Conservation (phyloP, 176 grass and related monocot species). For the Dendrocalamus sinicus region DNA sequence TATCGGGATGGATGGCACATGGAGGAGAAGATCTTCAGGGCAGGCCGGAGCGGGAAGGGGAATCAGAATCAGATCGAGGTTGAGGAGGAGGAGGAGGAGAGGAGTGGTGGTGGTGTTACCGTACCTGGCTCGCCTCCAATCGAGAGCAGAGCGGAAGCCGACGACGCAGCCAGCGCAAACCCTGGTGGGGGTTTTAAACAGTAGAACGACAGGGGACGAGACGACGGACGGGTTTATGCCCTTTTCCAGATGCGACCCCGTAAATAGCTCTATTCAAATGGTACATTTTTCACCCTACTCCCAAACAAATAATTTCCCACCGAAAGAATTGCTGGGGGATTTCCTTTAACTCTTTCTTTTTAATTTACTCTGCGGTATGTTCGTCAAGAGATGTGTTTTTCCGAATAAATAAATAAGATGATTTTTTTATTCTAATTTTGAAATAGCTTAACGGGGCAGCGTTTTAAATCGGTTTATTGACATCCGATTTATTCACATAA, state of each 20-base stretch:
- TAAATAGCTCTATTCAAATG: not conserved
- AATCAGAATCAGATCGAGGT: not conserved
- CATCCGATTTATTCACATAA: too few species aligned
- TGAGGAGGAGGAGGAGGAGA: not conserved
- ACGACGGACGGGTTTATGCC: too few species aligned
- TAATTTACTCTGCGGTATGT: too few species aligned
- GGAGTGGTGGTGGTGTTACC: not conserved
- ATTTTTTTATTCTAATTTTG: too few species aligned
- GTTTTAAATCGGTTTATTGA: too few species aligned
- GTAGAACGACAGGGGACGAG: too few species aligned
- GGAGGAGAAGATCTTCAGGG: not conserved
- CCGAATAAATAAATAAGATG: rapidly evolving
- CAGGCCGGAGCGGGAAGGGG: not conserved
- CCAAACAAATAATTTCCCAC: not conserved
- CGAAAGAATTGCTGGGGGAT: too few species aligned
- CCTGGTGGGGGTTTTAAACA: too few species aligned
- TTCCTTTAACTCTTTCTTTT: too few species aligned
- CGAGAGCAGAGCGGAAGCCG: not conserved
- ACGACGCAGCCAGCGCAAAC: too few species aligned
- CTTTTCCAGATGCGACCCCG: not conserved
- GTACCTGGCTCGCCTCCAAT: not conserved
- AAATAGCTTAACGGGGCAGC: too few species aligned
- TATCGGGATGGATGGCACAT: not conserved
- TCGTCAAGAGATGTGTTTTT: too few species aligned
- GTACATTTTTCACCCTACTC: not conserved